Conservation (phyloP, 1,139 yeast genomes). For the Suhomyces guaymorum region DNA sequence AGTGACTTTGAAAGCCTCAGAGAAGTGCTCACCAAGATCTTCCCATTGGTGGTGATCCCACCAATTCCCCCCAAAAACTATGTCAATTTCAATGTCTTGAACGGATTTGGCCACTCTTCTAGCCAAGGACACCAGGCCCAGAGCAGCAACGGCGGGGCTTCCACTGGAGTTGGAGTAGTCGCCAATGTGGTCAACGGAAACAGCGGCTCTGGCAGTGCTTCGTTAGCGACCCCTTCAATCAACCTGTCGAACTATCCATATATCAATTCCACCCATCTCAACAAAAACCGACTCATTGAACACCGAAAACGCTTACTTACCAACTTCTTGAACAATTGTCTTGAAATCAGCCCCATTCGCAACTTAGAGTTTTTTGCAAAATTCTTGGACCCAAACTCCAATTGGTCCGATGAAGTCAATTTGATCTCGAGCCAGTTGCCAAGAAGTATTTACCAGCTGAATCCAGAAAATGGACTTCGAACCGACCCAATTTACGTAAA, state of each 20-base stretch:
- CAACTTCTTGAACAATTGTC: slow-evolving; percentile 76
- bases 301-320: slow-evolving; percentile 77
- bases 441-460: slow-evolving; percentile 48
- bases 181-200: slow-evolving; percentile 9
- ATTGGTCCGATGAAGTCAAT: slow-evolving; percentile 62
- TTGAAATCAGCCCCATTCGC: slow-evolving; percentile 55
- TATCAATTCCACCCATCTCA: slow-evolving; percentile 47
- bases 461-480: slow-evolving; percentile 56
- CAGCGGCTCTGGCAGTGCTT: slow-evolving; percentile 3
- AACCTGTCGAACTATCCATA: slow-evolving; percentile 31
- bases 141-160: slow-evolving; percentile 9
- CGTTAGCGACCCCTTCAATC: slow-evolving; percentile 2
- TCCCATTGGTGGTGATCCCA: slow-evolving; percentile 83
- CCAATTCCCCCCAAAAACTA: slow-evolving; percentile 94
- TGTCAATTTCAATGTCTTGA: slow-evolving; percentile 37
- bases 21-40: slow-evolving; percentile 64
- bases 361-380: slow-evolving; percentile 66
- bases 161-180: slow-evolving; percentile 6
- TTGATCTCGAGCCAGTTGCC: slow-evolving; percentile 44
- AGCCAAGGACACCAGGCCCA: slow-evolving; percentile 6
- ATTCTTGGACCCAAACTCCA: slow-evolving; percentile 81
- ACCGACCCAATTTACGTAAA: slow-evolving; percentile 60
- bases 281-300: slow-evolving; percentile 45
- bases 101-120: slow-evolving; percentile 26
- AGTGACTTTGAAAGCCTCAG: slow-evolving; percentile 89